phyloP scores from a whole-genome alignment of 495 filamentous ascomycete species.

The Geoglossum glabrum region DNA sequence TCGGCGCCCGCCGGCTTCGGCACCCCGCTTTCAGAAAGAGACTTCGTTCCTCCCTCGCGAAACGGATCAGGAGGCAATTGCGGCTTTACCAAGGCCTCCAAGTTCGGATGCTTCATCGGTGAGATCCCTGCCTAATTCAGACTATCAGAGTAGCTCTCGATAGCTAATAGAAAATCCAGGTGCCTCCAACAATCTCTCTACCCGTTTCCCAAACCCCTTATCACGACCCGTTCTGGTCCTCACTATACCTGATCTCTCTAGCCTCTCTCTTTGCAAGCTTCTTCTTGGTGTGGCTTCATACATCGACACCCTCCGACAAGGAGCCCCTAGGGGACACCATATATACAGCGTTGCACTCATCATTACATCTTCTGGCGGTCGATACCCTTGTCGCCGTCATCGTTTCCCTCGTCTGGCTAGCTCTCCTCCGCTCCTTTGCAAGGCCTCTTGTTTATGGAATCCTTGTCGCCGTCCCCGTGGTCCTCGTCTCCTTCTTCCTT shows the following conservation, averaged over 20 bases:
- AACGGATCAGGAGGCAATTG: constrained; percentile 22
- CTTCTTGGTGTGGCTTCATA: constrained; percentile 75
- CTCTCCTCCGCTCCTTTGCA: constrained; percentile 67
- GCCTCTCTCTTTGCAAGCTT: constrained; percentile 71
- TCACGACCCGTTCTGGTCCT: constrained; percentile 89
- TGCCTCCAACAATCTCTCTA: constrained; percentile 28
- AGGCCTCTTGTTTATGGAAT: constrained; percentile 58
- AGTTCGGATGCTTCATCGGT: constrained; percentile 21
- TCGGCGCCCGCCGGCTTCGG: constrained; percentile 26
- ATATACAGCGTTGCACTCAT: constrained; percentile 69
- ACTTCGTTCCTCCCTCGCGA: constrained; percentile 27
- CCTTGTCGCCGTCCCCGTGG: constrained; percentile 62
- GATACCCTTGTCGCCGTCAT: constrained; percentile 80
- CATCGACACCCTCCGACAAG: constrained; percentile 41
- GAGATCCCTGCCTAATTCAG: background rate
- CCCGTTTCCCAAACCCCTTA: constrained; percentile 28
- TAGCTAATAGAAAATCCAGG: constrained; percentile 8
- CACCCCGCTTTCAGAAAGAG: constrained; percentile 7
- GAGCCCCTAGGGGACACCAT: constrained; percentile 71
- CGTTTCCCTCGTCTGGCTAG: constrained; percentile 80
- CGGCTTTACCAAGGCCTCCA: constrained; percentile 19
- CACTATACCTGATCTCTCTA: constrained; percentile 66
- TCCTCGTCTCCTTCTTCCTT: constrained; percentile 69
- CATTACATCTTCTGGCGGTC: constrained; percentile 71
- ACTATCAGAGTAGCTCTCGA: background rate